These are phyloP conservation scores for Asterochloris sp. DNA, from an alignment of 139 green algal species.

Conservation along the genomic window DNA sequence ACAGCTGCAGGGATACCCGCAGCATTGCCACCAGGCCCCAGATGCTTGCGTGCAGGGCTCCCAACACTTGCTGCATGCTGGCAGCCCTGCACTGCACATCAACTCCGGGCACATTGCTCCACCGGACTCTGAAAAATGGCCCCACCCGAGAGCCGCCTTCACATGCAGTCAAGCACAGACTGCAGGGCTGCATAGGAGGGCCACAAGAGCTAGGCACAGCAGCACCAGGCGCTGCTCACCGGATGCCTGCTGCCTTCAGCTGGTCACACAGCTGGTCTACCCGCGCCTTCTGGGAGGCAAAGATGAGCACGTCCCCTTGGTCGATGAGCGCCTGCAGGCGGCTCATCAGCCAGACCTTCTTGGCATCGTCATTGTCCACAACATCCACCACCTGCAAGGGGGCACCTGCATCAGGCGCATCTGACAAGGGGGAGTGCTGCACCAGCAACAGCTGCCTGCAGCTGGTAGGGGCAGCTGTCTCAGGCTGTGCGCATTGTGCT, in stretches of 20 bases:
- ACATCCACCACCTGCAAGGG: slow-evolving; percentile 55
- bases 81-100: no score
- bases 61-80: no score
- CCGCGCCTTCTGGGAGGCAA: slow-evolving; percentile 66
- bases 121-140: no score
- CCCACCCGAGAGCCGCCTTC: neutral
- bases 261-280: slow-evolving; percentile 73
- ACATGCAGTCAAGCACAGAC: neutral
- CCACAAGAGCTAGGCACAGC: neutral
- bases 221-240: neutral
- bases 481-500: no score
- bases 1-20: no score
- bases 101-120: neutral
- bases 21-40: no score
- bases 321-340: slow-evolving; percentile 70
- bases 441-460: neutral
- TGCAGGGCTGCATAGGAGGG: neutral
- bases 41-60: no score
- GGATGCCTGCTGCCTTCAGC: slow-evolving; percentile 39
- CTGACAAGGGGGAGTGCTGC: no score
- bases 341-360: slow-evolving; percentile 72
- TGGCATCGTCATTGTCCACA: slow-evolving; percentile 55
- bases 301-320: slow-evolving; percentile 91
- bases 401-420: no score
- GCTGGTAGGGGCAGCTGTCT: neutral